These are phyloP conservation scores for Alternaria rosae DNA, from an alignment of 2,329 filamentous ascomycete genomes.

Conservation along the genomic window DNA sequence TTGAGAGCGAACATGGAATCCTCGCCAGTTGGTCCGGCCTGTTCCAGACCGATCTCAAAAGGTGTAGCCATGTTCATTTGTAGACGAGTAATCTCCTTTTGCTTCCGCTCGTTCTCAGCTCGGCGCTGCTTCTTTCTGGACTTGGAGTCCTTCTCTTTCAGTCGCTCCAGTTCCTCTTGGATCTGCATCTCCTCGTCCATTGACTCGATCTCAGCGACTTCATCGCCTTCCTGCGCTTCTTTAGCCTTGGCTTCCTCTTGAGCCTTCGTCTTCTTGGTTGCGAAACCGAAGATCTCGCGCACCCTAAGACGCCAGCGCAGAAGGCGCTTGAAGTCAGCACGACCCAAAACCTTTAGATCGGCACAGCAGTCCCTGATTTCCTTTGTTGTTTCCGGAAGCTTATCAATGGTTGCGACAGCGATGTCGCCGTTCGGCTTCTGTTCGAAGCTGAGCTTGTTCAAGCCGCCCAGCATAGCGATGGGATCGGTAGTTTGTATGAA, in stretches of 20 bases:
- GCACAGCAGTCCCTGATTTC: slow-evolving; percentile 67
- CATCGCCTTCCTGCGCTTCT: slow-evolving; percentile 59
- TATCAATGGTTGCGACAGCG: slow-evolving; percentile 83
- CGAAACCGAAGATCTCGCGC: slow-evolving; percentile 87
- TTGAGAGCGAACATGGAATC: slow-evolving; percentile 89
- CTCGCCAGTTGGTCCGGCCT: slow-evolving; percentile 77
- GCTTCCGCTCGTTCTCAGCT: slow-evolving; percentile 91
- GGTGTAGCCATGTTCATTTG: slow-evolving; percentile 97
- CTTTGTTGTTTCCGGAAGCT: slow-evolving; percentile 72
- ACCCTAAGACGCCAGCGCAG: slow-evolving; percentile 90
- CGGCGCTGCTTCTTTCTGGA: slow-evolving; percentile 84
- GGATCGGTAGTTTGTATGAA: slow-evolving; percentile 95
- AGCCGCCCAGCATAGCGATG: slow-evolving; percentile 85
- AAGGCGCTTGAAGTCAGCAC: slow-evolving; percentile 92
- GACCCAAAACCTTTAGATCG: slow-evolving; percentile 84
- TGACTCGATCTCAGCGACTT: slow-evolving; percentile 80
- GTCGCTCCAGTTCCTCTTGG: slow-evolving; percentile 82
- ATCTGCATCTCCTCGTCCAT: slow-evolving; percentile 97
- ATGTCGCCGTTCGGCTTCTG: slow-evolving; percentile 81
- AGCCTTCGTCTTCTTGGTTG: slow-evolving; percentile 69
- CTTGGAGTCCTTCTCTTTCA: slow-evolving; percentile 79
- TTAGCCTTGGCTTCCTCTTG: slow-evolving; percentile 56
- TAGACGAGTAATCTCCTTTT: slow-evolving; percentile 93
- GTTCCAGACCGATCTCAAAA: slow-evolving; percentile 94
- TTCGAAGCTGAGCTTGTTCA: slow-evolving; percentile 84